A percentile compares a stretch with the other conserved stretches of the same genome.
Conservation (phyloP, 2,329 filamentous ascomycete species). For the Dactylonectria macrodidyma region DNA sequence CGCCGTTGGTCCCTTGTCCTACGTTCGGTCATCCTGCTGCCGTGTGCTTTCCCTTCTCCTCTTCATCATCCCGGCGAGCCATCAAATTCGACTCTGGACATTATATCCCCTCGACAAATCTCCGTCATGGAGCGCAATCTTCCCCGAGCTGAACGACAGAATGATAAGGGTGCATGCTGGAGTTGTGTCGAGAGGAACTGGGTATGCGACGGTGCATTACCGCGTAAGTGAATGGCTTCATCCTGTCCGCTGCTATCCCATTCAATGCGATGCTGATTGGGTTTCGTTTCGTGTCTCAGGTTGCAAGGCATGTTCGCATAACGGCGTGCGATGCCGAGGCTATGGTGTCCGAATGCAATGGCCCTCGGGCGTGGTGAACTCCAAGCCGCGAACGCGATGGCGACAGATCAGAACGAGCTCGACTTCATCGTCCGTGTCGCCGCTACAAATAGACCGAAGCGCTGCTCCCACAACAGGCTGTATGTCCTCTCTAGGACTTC, state of each 20-base stretch:
- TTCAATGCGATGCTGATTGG: not conserved
- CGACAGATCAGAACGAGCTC: slow-evolving; percentile 2
- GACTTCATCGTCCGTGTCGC: not conserved
- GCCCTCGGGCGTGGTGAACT: slow-evolving; percentile 12
- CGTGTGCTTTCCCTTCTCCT: too few relatives aligned
- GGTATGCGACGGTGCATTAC: slow-evolving; percentile 10
- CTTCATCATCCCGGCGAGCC: not conserved
- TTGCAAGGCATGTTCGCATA: slow-evolving; percentile 14
- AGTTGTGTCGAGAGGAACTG: slow-evolving; percentile 15
- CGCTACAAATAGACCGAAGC: not conserved
- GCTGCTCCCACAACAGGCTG: not conserved
- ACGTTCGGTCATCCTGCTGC: not conserved
- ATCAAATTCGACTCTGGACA: not conserved
- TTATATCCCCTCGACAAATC: not conserved
- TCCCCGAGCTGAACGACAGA: slow-evolving; percentile 3
- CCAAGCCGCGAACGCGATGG: slow-evolving; percentile 4
- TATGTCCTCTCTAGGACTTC: slow-evolving; percentile 17
- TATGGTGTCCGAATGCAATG: slow-evolving; percentile 23
- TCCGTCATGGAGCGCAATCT: slow-evolving; percentile 11
- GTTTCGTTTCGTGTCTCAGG: not conserved
- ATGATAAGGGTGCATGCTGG: slow-evolving; percentile 23
- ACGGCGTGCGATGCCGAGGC: slow-evolving; percentile 18
- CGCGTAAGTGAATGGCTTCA: slow-evolving; percentile 8
- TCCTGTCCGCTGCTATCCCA: not conserved
- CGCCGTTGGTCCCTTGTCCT: slow-evolving; percentile 3